Evolutionary conservation across 352 stramenopile genomes (phyloP), one percentile per base, ranked within the genome.

Genomic region (Plasmopara muralis): DNA sequence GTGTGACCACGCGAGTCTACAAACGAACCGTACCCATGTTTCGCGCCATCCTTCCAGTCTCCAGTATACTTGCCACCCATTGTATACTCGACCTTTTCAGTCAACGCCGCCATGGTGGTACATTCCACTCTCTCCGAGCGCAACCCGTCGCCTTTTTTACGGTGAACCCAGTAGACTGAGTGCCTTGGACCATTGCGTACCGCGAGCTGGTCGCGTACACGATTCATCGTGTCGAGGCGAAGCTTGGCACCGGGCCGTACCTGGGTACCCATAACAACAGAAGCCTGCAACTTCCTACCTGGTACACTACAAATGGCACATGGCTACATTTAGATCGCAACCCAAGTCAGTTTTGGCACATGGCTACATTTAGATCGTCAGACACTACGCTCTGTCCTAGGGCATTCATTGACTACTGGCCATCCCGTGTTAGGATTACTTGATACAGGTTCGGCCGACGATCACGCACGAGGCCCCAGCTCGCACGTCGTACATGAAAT

Each of bases 31-130:
- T 89, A 89, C 6, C 95, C 95, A 66, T 97, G 87, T 61, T 96
- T 95, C 56, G 90, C 77, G 43, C 96, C 95, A 42, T 93, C 70
- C 49, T 85, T 84, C 93, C 93, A 98, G 57, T 96, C 75, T 20
- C 95, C 93, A 45, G 95, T 96, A 73, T 98, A 93, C 57, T 89
- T 92, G 37, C 76, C 77, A 25, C 77, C 53, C 37, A 87, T 46
- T 20, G 76, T 75, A 41, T 87, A 91, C 47, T 83, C 67, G 30
- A 85, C 67, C 40, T 71, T 69, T 18, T 68, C 57, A 31, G 58
- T 40, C 42, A 54, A 10, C 9, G 64, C 47, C 35, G 58, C 69
- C 66, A 83, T 73, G 38, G 76, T 66, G 39, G 62, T 53, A 20
- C 50, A 18, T 38, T 73, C 51, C 64, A 79, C 70, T 37, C 77